Conservation (phyloP, 2,329 filamentous ascomycete species). For the Claviceps africana region DNA sequence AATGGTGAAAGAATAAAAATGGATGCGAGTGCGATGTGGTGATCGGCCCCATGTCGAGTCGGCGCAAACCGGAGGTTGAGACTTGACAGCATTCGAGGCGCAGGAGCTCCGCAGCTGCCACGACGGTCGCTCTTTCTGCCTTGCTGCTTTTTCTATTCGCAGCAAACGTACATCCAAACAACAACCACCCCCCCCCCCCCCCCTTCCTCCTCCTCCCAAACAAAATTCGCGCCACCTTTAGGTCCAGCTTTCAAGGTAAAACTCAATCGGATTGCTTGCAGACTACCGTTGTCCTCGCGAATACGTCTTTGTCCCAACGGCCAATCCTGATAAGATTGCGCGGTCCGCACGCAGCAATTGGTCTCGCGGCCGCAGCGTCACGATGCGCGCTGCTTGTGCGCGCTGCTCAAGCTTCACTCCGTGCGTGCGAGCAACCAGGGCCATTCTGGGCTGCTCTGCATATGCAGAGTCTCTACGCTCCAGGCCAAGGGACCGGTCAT, state of each 20-base stretch:
- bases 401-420: constrained; percentile 10
- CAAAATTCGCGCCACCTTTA: no score
- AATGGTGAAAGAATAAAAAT: background rate
- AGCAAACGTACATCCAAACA: background rate
- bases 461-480: background rate
- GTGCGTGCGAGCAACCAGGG: constrained; percentile 2
- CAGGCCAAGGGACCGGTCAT: background rate
- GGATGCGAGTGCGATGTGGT: background rate
- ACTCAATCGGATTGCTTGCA: background rate
- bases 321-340: background rate
- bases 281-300: background rate
- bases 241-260: background rate
- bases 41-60: background rate
- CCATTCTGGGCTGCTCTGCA: constrained; percentile 1
- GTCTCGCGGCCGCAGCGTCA: background rate
- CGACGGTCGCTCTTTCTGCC: background rate
- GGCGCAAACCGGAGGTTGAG: background rate
- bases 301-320: background rate
- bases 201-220: no score
- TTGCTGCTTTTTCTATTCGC: background rate
- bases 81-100: no score
- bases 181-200: background rate
- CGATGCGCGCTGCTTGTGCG: constrained; percentile 18
- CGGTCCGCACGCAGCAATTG: background rate
- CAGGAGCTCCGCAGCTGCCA: background rate